phyloP scores from a whole-genome alignment of 2,329 filamentous ascomycete species.

The Rutstroemia sp. region DNA sequence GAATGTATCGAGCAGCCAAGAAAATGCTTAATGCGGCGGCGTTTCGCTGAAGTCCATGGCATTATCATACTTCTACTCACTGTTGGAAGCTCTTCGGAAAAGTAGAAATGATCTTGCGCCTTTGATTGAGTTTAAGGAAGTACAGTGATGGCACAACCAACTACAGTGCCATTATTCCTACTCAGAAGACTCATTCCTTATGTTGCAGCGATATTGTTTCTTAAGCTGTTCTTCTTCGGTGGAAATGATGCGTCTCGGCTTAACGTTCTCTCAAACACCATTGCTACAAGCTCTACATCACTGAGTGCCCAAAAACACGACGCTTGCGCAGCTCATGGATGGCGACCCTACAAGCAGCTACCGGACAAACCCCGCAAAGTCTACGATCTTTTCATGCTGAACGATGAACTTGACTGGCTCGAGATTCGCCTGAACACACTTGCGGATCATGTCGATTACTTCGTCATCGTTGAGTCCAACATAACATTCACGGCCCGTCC shows the following conservation, averaged over 20 bases:
- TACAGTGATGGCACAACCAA: no score
- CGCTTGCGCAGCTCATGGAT: conserved; percentile 7
- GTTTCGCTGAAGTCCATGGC: no score
- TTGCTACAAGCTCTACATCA: neutral
- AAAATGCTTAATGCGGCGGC: no score
- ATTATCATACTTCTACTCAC: no score
- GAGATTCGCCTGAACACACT: conserved; percentile 55
- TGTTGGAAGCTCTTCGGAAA: no score
- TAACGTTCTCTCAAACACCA: neutral
- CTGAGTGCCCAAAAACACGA: neutral
- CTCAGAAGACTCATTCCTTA: no score
- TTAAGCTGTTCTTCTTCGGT: no score
- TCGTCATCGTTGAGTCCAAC: conserved; percentile 54
- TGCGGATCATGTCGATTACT: conserved; percentile 54
- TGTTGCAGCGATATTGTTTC: no score
- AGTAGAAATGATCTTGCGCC: no score
- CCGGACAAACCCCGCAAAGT: conserved; percentile 37
- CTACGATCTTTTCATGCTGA: conserved; percentile 56
- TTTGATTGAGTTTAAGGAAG: no score
- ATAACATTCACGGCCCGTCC: conserved; percentile 50
- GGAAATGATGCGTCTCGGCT: neutral
- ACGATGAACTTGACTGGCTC: conserved; percentile 57
- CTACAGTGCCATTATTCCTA: no score
- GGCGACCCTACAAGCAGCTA: conserved; percentile 2
- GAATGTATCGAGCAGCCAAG: no score